Percentiles rank a stretch among this genome's conserved stretches.
Evolutionary conservation across 768 basidiomycete species (phyloP).

Genomic region (Piloderma croceum): DNA sequence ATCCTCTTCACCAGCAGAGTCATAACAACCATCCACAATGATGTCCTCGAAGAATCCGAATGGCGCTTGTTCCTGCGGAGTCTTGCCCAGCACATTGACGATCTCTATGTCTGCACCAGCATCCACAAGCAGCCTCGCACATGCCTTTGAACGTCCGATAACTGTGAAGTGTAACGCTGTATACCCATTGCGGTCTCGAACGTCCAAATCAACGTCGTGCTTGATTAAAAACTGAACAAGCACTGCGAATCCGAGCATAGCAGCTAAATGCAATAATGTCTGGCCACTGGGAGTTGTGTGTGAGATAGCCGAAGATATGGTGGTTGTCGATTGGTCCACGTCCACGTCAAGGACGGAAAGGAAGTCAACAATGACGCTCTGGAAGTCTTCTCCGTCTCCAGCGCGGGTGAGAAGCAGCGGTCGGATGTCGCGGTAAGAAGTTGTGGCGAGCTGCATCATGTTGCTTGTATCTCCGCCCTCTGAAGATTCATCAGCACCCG

Average conservation of each 20-base stretch:
- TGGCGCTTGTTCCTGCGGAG: constrained; percentile 55
- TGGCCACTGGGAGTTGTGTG: constrained; percentile 69
- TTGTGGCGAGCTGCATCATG: constrained; percentile 51
- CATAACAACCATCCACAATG: constrained; percentile 17
- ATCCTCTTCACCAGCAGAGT: constrained; percentile 28
- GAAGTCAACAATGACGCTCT: constrained; percentile 73
- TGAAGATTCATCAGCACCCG: constrained; percentile 47
- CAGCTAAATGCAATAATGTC: constrained; percentile 83
- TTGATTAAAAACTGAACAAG: constrained; percentile 68
- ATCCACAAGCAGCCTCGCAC: constrained; percentile 60
- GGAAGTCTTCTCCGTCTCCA: constrained; percentile 59
- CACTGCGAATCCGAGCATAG: constrained; percentile 68
- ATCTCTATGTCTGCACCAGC: constrained; percentile 79
- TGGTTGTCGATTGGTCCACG: constrained; percentile 38
- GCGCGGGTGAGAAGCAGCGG: constrained; percentile 52
- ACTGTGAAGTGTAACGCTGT: constrained; percentile 88
- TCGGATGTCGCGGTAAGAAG: constrained; percentile 47
- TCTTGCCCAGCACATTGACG: constrained; percentile 67
- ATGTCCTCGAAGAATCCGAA: constrained; percentile 40
- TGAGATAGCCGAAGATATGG: constrained; percentile 57
- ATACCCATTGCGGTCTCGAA: constrained; percentile 83
- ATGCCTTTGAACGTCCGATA: constrained; percentile 55
- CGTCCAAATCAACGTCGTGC: constrained; percentile 73
- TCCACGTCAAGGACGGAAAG: constrained; percentile 71
- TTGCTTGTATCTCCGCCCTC: constrained; percentile 27